A percentile compares a stretch with the other conserved stretches of the same genome.
Evolutionary conservation across 2,329 filamentous ascomycete genomes (phyloP).

Genomic region (Cucurbitaria berberidis): DNA sequence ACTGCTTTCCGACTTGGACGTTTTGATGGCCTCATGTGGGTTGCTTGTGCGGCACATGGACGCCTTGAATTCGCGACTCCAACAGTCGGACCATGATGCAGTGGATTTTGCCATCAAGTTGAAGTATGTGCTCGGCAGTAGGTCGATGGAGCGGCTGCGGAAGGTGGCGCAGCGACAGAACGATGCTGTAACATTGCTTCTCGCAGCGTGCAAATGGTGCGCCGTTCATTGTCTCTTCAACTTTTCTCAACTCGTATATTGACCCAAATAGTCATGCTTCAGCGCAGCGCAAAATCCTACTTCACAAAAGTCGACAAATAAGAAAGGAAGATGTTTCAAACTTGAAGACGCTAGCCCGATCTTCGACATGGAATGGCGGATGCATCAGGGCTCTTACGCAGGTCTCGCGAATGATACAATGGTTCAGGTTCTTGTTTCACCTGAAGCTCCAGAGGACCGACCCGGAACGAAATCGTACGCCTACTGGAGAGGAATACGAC

Average conservation of each 20-base stretch:
- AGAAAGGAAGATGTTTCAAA: constrained; percentile 39
- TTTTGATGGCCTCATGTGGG: constrained; percentile 41
- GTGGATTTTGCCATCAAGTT: constrained; percentile 42
- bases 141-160: constrained; percentile 41
- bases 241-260: not conserved
- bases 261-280: constrained; percentile 39
- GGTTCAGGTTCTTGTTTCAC: constrained; percentile 38
- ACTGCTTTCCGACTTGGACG: constrained; percentile 41
- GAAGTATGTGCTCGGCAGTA: constrained; percentile 38
- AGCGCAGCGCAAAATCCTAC: constrained; percentile 46
- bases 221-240: not conserved
- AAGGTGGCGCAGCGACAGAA: constrained; percentile 42
- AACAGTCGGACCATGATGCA: constrained; percentile 39
- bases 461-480: constrained; percentile 18
- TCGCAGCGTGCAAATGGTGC: constrained; percentile 44
- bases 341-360: constrained; percentile 38
- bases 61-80: constrained; percentile 30
- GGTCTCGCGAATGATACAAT: constrained; percentile 43
- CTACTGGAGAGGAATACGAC: constrained; percentile 41
- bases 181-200: constrained; percentile 39
- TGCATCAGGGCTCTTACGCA: constrained; percentile 38
- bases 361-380: constrained; percentile 36
- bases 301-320: constrained; percentile 46
- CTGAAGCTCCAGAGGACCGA: constrained; percentile 31
- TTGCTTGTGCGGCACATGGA: constrained; percentile 41